A percentile compares a stretch with the other conserved stretches of the same genome.
Evolutionary conservation across 495 filamentous ascomycete species (phyloP).

Genomic region (Aeminium ludgeri): DNA sequence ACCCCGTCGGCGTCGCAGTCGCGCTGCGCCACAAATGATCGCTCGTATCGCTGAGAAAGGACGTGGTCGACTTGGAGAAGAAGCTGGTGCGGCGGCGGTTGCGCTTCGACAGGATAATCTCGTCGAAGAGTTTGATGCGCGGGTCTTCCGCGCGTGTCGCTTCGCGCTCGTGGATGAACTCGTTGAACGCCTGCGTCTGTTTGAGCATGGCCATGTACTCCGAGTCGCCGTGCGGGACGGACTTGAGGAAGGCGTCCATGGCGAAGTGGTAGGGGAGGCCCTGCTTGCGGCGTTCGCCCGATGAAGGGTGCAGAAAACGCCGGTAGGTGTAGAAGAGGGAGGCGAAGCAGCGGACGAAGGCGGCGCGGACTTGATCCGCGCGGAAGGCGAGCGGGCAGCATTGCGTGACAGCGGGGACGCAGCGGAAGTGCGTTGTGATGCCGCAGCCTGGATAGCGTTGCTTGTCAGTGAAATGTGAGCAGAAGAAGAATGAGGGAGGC

Average conservation of each 20-base stretch:
- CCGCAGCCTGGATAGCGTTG: conserved; percentile 38
- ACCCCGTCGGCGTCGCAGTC: conserved; percentile 56
- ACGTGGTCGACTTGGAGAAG: conserved; percentile 33
- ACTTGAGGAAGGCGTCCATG: conserved; percentile 82
- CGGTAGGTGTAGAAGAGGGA: conserved; percentile 93
- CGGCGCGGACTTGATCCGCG: conserved; percentile 74
- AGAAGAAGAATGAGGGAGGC: no score
- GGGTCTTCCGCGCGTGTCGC: conserved; percentile 44
- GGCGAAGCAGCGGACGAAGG: conserved; percentile 86
- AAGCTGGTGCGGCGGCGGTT: conserved; percentile 50
- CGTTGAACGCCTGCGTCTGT: conserved; percentile 92
- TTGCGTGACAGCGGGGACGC: conserved; percentile 61
- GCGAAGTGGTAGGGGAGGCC: conserved; percentile 86
- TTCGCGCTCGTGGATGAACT: conserved; percentile 91
- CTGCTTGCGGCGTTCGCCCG: conserved; percentile 65
- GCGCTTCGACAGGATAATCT: conserved; percentile 85
- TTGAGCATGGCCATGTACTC: conserved; percentile 76
- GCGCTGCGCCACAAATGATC: conserved; percentile 91
- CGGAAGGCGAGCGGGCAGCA: conserved; percentile 85
- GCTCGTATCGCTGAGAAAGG: conserved; percentile 67
- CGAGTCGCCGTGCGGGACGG: conserved; percentile 76
- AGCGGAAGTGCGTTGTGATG: conserved; percentile 61
- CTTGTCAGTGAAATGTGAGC: no score
- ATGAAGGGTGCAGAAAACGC: conserved; percentile 59
- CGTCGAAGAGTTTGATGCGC: conserved; percentile 75